phyloP scores from a whole-genome alignment of 2,329 filamentous ascomycete species.

The Elsinoe fawcettii region DNA sequence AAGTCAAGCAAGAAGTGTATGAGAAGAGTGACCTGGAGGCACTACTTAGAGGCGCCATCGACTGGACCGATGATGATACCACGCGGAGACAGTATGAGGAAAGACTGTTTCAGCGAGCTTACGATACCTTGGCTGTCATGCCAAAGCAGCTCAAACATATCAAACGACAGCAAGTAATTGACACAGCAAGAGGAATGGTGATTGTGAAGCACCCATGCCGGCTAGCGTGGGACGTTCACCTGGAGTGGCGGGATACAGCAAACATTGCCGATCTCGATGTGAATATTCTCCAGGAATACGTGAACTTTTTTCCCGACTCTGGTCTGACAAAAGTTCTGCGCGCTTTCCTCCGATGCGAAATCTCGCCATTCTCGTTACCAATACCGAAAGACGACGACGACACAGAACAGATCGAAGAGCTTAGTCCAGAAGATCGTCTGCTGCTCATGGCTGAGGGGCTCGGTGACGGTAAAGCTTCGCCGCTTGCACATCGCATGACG shows the following conservation, averaged over 20 bases:
- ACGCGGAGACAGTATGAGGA: conserved; percentile 79
- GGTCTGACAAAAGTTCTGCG: conserved; percentile 76
- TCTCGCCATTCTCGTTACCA: conserved; percentile 79
- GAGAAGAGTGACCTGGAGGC: conserved; percentile 67
- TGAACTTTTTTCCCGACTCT: conserved; percentile 72
- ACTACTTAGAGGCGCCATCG: conserved; percentile 73
- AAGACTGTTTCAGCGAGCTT: conserved; percentile 73
- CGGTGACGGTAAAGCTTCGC: conserved; percentile 50
- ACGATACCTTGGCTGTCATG: conserved; percentile 66
- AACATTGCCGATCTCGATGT: conserved; percentile 69
- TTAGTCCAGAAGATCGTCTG: conserved; percentile 70
- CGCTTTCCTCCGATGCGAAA: conserved; percentile 71
- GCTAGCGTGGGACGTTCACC: conserved; percentile 80
- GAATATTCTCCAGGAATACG: conserved; percentile 70
- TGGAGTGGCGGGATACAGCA: conserved; percentile 81
- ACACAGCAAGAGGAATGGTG: conserved; percentile 84
- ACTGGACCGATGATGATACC: conserved; percentile 86
- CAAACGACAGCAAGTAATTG: conserved; percentile 65
- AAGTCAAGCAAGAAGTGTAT: conserved; percentile 82
- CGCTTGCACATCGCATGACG: conserved; percentile 75
- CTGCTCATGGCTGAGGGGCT: conserved; percentile 63
- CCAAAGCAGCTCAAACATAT: conserved; percentile 58
- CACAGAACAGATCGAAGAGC: conserved; percentile 47
- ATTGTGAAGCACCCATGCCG: conserved; percentile 87
- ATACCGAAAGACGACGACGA: conserved; percentile 34